Conservation (phyloP, 2,329 filamentous ascomycete genomes). For the Colletotrichum trifolii region DNA sequence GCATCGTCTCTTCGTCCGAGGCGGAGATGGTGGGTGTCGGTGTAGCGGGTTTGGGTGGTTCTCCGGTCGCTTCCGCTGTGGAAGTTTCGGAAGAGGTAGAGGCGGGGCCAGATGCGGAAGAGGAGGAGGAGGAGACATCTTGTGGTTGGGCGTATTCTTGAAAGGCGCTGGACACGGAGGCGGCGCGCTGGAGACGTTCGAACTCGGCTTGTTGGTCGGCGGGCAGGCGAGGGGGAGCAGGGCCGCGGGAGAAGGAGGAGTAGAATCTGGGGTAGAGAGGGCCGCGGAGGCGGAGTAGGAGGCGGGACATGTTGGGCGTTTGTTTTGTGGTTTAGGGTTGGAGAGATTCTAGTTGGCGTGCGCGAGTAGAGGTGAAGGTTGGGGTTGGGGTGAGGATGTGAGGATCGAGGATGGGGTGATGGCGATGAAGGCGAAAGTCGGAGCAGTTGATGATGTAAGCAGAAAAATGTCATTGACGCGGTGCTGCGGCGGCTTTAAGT, state of each 20-base stretch:
- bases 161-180: constrained; percentile 58
- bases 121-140: constrained; percentile 38
- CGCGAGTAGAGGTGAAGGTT: no score
- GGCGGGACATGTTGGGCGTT: constrained; percentile 39
- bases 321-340: background rate
- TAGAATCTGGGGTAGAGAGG: constrained; percentile 39
- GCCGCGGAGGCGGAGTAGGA: constrained; percentile 37
- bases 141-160: constrained; percentile 40
- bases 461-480: no score
- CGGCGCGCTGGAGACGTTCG: constrained; percentile 81
- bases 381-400: no score
- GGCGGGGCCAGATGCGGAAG: constrained; percentile 40
- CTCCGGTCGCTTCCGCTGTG: constrained; percentile 38
- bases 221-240: constrained; percentile 86
- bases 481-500: no score
- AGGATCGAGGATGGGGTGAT: no score
- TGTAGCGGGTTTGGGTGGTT: constrained; percentile 21
- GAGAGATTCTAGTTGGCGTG: no score
- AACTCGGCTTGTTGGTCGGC: constrained; percentile 91
- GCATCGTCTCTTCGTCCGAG: constrained; percentile 60
- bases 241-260: constrained; percentile 61
- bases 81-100: constrained; percentile 41
- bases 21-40: constrained; percentile 38
- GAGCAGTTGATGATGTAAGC: no score
- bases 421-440: no score